Percentiles rank a stretch among this genome's conserved stretches.
Evolutionary conservation across 257 asterid species (phyloP).

Genomic region (Gentiana straminea): DNA sequence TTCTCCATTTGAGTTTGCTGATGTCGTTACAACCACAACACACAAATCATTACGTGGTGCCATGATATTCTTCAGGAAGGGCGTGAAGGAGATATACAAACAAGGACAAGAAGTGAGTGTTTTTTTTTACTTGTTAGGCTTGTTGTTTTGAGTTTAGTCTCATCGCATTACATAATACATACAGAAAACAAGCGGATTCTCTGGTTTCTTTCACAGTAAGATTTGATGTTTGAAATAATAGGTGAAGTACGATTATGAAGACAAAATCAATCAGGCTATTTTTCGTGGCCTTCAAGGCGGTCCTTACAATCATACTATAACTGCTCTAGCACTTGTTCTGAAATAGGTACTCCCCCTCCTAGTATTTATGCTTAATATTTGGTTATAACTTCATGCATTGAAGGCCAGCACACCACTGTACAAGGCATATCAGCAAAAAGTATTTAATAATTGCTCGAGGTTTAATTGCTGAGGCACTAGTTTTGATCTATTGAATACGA

Average conservation of each 20-base stretch:
- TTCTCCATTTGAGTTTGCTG: constrained; percentile 79
- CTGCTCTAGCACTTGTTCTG: constrained; percentile 89
- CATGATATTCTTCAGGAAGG: constrained; percentile 88
- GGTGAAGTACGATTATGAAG: constrained; percentile 88
- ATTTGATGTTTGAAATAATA: constrained; percentile 5
- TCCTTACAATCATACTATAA: constrained; percentile 95
- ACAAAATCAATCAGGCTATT: constrained; percentile 91
- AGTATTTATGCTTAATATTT: no score
- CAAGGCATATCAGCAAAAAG: constrained; percentile 89
- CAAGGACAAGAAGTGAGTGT: constrained; percentile 57
- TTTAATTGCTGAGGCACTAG: no score
- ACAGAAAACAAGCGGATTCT: no score
- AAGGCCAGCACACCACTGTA: constrained; percentile 76
- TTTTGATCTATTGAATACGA: no score
- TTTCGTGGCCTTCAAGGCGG: constrained; percentile 99
- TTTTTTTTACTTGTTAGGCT: not conserved
- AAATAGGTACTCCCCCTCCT: constrained; percentile 42
- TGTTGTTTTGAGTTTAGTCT: not conserved
- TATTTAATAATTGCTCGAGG: constrained; percentile 61
- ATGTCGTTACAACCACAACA: constrained; percentile 91
- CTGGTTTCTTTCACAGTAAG: not conserved
- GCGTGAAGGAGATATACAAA: constrained; percentile 58
- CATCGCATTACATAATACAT: no score
- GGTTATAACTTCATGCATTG: not conserved
- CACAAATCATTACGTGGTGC: constrained; percentile 95